Evolutionary conservation across 2,329 filamentous ascomycete genomes (phyloP).

Genomic region (Fusarium liriodendri): DNA sequence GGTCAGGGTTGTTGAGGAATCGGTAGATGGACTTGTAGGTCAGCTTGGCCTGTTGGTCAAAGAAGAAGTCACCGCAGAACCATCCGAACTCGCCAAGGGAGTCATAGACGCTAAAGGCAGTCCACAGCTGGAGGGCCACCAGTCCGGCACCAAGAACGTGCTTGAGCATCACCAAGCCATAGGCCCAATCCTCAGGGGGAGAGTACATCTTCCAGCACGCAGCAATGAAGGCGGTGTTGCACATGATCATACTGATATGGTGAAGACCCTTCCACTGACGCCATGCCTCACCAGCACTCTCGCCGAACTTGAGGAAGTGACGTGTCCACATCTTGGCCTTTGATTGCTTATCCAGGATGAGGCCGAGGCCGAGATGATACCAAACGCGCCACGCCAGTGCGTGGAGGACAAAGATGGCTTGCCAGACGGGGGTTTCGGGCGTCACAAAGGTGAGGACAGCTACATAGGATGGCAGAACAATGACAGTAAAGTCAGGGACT

Average conservation of each 20-base stretch:
- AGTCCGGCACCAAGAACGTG: conserved; percentile 86
- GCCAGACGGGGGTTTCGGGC: conserved; percentile 79
- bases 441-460: conserved; percentile 79
- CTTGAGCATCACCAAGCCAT: conserved; percentile 85
- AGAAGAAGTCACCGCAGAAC: conserved; percentile 99
- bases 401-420: conserved; percentile 83
- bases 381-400: conserved; percentile 88
- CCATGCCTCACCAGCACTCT: conserved; percentile 92
- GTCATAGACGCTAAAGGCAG: conserved; percentile 91
- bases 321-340: conserved; percentile 94
- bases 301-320: conserved; percentile 97
- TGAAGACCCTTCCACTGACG: conserved; percentile 97
- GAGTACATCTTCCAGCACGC: conserved; percentile 97
- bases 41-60: conserved; percentile 86
- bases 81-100: conserved; percentile 97
- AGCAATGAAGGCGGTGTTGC: conserved; percentile 87
- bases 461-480: conserved; percentile 82
- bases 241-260: conserved; percentile 91
- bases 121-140: conserved; percentile 92
- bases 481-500: conserved; percentile 82
- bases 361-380: conserved; percentile 90
- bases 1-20: conserved; percentile 97
- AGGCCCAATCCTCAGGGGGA: conserved; percentile 85
- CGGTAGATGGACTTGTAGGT: conserved; percentile 98
- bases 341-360: conserved; percentile 87